A percentile compares a stretch with the other conserved stretches of the same genome.
These are phyloP conservation scores for Fusarium abutilonis DNA, from an alignment of 2,329 filamentous ascomycete genomes.

Conservation along the genomic window DNA sequence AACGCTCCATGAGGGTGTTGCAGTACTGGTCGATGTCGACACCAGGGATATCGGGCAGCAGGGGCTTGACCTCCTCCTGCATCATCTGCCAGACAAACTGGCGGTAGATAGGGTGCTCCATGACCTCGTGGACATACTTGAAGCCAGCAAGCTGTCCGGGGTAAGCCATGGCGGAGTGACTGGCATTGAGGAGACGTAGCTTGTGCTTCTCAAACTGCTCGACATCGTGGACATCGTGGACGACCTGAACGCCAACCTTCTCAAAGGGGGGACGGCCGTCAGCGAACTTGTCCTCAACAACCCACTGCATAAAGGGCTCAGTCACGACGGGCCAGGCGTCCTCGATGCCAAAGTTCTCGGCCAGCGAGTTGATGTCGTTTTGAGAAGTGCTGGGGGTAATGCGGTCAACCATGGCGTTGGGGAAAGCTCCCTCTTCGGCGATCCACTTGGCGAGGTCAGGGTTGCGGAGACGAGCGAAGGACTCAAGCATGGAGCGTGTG, in stretches of 20 bases:
- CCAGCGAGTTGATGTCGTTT: constrained; percentile 57
- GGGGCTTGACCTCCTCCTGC: constrained; percentile 64
- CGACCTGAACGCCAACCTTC: constrained; percentile 63
- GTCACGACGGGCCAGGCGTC: constrained; percentile 65
- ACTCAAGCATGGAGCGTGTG: constrained; percentile 61
- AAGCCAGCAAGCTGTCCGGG: constrained; percentile 62
- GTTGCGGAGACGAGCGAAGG: constrained; percentile 60
- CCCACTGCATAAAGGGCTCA: constrained; percentile 67
- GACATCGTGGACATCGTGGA: constrained; percentile 61
- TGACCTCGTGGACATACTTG: constrained; percentile 64
- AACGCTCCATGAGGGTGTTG: constrained; percentile 63
- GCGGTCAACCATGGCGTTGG: constrained; percentile 66
- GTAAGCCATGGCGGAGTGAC: constrained; percentile 63
- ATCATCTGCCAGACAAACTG: constrained; percentile 64
- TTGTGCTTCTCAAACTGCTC: constrained; percentile 67
- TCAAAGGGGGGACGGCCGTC: constrained; percentile 63
- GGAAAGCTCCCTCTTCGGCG: constrained; percentile 58
- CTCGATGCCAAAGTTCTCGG: constrained; percentile 57
- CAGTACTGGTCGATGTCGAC: constrained; percentile 64
- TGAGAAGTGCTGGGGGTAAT: constrained; percentile 62
- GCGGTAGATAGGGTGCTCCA: constrained; percentile 58
- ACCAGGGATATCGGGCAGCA: constrained; percentile 60
- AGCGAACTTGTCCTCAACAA: constrained; percentile 62
- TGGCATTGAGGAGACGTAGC: constrained; percentile 64
- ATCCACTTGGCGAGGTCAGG: constrained; percentile 62